Conservation (phyloP, 352 stramenopile genomes). For the Globisporangium paddicum region DNA sequence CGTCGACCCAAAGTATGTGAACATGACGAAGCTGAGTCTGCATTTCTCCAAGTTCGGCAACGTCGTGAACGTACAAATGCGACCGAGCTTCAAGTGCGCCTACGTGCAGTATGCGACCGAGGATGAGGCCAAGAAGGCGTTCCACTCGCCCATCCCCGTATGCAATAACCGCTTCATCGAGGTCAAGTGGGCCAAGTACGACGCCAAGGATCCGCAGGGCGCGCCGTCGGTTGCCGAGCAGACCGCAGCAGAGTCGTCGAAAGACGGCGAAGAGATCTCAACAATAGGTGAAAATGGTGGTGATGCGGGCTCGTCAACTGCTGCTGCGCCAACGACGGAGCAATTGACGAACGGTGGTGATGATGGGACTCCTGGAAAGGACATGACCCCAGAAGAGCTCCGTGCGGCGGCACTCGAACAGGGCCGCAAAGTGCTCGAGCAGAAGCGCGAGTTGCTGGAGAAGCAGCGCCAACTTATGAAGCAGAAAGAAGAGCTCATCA, state of each 20-base stretch:
- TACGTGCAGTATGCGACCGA: constrained; percentile 86
- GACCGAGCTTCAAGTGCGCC: constrained; percentile 67
- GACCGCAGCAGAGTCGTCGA: constrained; percentile 21
- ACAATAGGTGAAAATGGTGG: constrained; percentile 5
- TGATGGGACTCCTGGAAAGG: constrained; percentile 35
- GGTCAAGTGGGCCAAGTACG: constrained; percentile 84
- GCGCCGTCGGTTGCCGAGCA: constrained; percentile 34
- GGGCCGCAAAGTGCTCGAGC: constrained; percentile 73
- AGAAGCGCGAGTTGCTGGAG: constrained; percentile 84
- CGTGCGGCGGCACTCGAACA: constrained; percentile 72
- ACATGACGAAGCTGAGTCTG: constrained; percentile 85
- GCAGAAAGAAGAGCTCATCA: constrained; percentile 79
- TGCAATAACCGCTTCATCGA: constrained; percentile 90
- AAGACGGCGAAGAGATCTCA: constrained; percentile 23
- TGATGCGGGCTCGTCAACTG: neutral
- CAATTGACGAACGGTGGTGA: constrained; percentile 8
- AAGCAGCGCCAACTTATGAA: constrained; percentile 82
- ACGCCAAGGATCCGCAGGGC: constrained; percentile 60
- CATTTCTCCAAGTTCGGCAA: constrained; percentile 89
- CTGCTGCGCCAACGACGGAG: neutral
- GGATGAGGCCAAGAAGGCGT: constrained; percentile 79
- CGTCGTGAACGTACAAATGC: constrained; percentile 88
- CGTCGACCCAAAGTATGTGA: constrained; percentile 85
- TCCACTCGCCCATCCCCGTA: constrained; percentile 82
- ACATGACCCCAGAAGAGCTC: constrained; percentile 72